Conservation (phyloP, 2,329 filamentous ascomycete species). For the Fusarium sambucinum region DNA sequence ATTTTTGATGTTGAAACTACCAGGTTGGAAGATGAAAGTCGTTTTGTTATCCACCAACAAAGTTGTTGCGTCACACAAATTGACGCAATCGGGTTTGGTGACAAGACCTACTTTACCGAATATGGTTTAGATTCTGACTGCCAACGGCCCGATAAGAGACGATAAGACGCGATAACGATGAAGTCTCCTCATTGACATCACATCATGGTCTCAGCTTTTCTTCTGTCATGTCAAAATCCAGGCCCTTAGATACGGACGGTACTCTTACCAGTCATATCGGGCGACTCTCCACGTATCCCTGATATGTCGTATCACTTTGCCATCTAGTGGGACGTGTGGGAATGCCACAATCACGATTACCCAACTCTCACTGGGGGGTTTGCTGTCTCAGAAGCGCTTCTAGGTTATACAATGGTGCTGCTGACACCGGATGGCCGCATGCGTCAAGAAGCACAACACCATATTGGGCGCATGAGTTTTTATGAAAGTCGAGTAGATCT, state of each 20-base stretch:
- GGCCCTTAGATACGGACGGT: neutral
- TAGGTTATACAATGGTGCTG: neutral
- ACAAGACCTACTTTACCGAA: slow-evolving; percentile 6
- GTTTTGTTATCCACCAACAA: slow-evolving; percentile 1
- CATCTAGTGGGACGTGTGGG: neutral
- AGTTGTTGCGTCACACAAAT: slow-evolving; percentile 30
- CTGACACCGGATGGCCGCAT: neutral
- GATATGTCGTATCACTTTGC: neutral
- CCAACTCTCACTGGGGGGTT: neutral
- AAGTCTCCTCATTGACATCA: slow-evolving; percentile 8
- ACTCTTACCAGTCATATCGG: neutral
- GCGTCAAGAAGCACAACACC: neutral
- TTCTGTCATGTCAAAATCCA: neutral
- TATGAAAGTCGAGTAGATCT: too few relatives aligned
- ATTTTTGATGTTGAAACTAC: neutral
- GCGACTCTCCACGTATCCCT: neutral
- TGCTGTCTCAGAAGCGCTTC: neutral
- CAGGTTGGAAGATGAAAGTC: neutral
- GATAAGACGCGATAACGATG: slow-evolving; percentile 14
- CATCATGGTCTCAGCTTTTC: slow-evolving; percentile 7
- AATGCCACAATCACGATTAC: neutral
- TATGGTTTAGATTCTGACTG: neutral
- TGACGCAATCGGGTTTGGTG: slow-evolving; percentile 30
- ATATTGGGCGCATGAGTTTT: neutral
- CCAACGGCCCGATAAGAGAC: slow-evolving; percentile 21